Base-by-base conservation (phyloP, 371 early-diverging fungal genomes). In the Mucor sp. region DNA sequence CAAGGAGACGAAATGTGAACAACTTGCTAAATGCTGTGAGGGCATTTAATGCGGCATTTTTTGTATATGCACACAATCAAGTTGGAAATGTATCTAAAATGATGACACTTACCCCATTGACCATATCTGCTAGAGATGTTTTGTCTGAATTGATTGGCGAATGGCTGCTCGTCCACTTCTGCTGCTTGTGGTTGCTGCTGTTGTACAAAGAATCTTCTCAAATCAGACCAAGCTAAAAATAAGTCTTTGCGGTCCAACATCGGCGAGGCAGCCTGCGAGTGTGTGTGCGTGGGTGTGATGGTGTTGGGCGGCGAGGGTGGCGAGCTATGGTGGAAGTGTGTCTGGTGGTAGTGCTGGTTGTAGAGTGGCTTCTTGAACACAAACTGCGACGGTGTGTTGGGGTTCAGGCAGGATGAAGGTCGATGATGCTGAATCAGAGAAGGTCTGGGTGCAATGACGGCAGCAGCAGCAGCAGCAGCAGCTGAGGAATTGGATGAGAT, bases 301-400 rank as follows among this genome's bases (percentile, higher is more conserved):
- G 33, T 25, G 11, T n/a, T 43, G 5, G 60, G 48, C 23, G 60
- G 58, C 15, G 53, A 39, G 17, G 66, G 66, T 14, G 58, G 50
- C 5, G 57, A 15, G 35, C 48, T 27, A 35, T 76, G 79, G 55
- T 76, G 77, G 58, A 76, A 79, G 53, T 79, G 79, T 1, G 79
- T 74, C 61, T 76, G 73, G 60, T 74, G 79, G 32, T 74, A 79
- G 4, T 70, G 56, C 14, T 76, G 66, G 33, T 79, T 76, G 48
- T 79, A 79, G 48, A 74, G 69, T 14, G 79, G 77, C 8, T 74
- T 74, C 47, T 79, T 79, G 27, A 79, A 79, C 30, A 79, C 55
- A 62, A 76, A 79, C 62, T 79, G 79, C 1, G 72, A 62, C 15
- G 79, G 78, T 14, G 67, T 60, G 17, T 35, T 58, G 41, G 56